Percentiles rank a stretch among this genome's conserved stretches.
phyloP scores from a whole-genome alignment of 495 filamentous ascomycete genomes.

The Hypoxylon lenormandii region DNA sequence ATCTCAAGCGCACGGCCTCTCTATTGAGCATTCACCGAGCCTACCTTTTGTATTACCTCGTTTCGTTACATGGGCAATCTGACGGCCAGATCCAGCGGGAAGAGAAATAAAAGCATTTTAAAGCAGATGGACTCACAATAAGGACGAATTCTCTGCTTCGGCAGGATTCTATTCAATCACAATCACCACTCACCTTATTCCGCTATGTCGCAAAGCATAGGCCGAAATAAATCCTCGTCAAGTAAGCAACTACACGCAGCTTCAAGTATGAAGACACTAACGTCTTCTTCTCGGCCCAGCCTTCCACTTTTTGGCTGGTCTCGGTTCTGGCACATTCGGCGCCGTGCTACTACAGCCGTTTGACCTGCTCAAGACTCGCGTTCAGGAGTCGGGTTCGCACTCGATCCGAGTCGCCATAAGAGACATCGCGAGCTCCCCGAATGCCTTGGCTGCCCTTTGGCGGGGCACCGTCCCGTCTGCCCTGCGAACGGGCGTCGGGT shows the following conservation, averaged over 20 bases:
- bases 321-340: conserved; percentile 84
- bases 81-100: conserved; percentile 24
- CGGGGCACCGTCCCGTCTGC: conserved; percentile 91
- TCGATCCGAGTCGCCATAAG: conserved; percentile 78
- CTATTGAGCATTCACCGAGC: neutral
- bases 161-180: conserved; percentile 15
- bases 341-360: conserved; percentile 93
- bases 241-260: conserved; percentile 33
- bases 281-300: conserved; percentile 48
- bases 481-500: conserved; percentile 90
- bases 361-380: conserved; percentile 94
- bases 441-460: conserved; percentile 80
- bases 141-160: conserved; percentile 27
- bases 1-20: neutral
- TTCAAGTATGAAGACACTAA: neutral
- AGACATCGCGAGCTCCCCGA: conserved; percentile 70
- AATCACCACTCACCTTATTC: conserved; percentile 18
- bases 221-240: conserved; percentile 42
- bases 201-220: conserved; percentile 46
- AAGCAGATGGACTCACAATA: conserved; percentile 37
- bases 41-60: neutral
- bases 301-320: conserved; percentile 91
- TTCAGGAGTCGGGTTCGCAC: conserved; percentile 78
- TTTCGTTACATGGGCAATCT: conserved; percentile 16
- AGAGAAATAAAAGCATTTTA: conserved; percentile 14